phyloP scores from a whole-genome alignment of 2,329 filamentous ascomycete genomes.

The Apiospora arundinis region DNA sequence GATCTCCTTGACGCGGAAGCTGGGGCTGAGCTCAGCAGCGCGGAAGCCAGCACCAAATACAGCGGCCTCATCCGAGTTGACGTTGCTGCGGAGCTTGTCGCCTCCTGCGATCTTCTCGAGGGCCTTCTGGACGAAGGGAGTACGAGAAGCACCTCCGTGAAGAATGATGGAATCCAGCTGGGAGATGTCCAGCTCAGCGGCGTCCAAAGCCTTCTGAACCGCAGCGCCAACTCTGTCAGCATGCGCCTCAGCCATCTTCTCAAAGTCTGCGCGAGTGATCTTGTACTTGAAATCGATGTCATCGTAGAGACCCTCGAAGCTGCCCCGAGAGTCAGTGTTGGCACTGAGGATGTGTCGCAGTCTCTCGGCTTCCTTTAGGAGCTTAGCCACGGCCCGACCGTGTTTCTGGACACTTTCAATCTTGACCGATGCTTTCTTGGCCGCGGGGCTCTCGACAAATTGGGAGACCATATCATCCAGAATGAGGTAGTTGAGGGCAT shows the following conservation, averaged over 20 bases:
- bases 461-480: constrained; percentile 86
- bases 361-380: constrained; percentile 92
- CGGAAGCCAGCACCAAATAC: constrained; percentile 96
- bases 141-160: constrained; percentile 87
- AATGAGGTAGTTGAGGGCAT: constrained; percentile 86
- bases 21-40: constrained; percentile 88
- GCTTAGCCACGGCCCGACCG: constrained; percentile 84
- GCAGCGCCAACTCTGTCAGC: constrained; percentile 71
- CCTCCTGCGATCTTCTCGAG: constrained; percentile 78
- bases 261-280: constrained; percentile 79
- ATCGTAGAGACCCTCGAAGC: constrained; percentile 89
- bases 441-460: constrained; percentile 73
- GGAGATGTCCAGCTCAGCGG: constrained; percentile 72
- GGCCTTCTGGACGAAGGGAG: constrained; percentile 91
- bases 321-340: constrained; percentile 80
- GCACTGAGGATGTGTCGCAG: constrained; percentile 90
- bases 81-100: constrained; percentile 87
- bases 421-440: constrained; percentile 69
- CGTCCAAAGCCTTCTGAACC: constrained; percentile 75
- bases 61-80: constrained; percentile 96
- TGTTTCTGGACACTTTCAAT: constrained; percentile 71
- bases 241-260: constrained; percentile 74
- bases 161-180: constrained; percentile 92
- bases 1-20: constrained; percentile 98
- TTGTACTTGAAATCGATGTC: constrained; percentile 95